Base-by-base conservation (phyloP, 441 rosid species). In the Populus trichocarpa region DNA sequence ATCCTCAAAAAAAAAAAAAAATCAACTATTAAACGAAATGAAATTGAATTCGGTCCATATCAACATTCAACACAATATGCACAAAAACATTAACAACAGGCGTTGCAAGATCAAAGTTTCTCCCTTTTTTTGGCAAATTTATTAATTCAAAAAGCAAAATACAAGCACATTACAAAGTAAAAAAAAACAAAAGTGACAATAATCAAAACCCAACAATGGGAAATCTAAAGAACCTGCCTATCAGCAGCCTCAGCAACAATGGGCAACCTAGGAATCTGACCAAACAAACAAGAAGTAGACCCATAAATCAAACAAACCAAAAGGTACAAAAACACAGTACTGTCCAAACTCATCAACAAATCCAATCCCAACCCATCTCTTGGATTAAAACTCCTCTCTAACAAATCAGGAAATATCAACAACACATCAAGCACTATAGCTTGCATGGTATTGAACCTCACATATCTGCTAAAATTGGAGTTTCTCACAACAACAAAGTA, bases 211-310 rank as follows among this genome's bases (percentile, higher is more conserved):
- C 64, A 79, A 81, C 42, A 57, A 26, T 68, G 79, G 63, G 5
- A 67, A 38, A 72, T 42, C 59, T 53, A 61, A 70, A 89, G 90
- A 81, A 92, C 96, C 83, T 93, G 98, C 86, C 97, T 90, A 73
- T 95, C 98, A 70, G 99, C 98, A 83, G 97, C 98, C 67, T 95
- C 99, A 78, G 98, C 98, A 72, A 95, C 98, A 86, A 95, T 87
- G 36, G 99, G 99, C 91, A 95, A 86, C 77, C 99, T 90, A 6
- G 99, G 99, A 71, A 85, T 67, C 81, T 82, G 98, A 75, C 98
- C 98, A 73, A 95, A 79, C 85, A 95, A 76, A 85, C 99, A 95
- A 83, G 91, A 84, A 81, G 93, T 86, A 18, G 95, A 92, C 35
- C 96, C 98, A 81, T 93, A 93, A 72, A 95, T 88, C 89, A 93